Conservation (phyloP, 768 basidiomycete species). For the Boletales sp. region DNA sequence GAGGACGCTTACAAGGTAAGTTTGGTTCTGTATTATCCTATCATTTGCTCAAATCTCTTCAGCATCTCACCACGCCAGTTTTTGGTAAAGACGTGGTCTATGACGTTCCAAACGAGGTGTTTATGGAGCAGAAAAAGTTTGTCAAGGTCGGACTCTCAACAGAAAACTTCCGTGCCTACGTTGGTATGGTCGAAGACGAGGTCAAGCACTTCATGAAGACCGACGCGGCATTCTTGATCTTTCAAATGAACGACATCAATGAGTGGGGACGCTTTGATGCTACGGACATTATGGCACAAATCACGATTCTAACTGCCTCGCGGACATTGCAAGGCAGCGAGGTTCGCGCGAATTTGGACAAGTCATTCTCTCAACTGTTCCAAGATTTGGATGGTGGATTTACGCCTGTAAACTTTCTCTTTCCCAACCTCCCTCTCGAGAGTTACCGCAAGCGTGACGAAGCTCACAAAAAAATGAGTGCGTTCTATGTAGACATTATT, state of each 20-base stretch:
- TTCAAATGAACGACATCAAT: slow-evolving; percentile 61
- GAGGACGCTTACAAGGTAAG: slow-evolving; percentile 94
- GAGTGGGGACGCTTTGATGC: slow-evolving; percentile 80
- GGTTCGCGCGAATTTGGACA: slow-evolving; percentile 75
- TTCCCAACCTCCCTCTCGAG: slow-evolving; percentile 88
- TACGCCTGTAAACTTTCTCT: slow-evolving; percentile 92
- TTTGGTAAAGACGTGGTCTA: slow-evolving; percentile 99
- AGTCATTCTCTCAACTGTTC: slow-evolving; percentile 80
- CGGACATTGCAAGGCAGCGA: slow-evolving; percentile 92
- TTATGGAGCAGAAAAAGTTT: slow-evolving; percentile 99
- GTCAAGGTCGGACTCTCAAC: slow-evolving; percentile 93
- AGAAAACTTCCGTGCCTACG: slow-evolving; percentile 86
- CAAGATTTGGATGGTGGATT: slow-evolving; percentile 93
- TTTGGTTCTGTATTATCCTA: not conserved
- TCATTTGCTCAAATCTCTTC: slow-evolving; percentile 1
- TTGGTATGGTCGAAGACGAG: slow-evolving; percentile 75
- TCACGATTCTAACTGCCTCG: slow-evolving; percentile 93
- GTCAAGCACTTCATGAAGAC: slow-evolving; percentile 65
- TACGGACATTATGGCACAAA: slow-evolving; percentile 71
- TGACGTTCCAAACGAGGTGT: slow-evolving; percentile 90
- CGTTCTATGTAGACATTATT: slow-evolving; percentile 89
- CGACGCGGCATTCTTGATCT: slow-evolving; percentile 60
- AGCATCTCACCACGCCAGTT: slow-evolving; percentile 92
- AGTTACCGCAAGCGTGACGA: slow-evolving; percentile 86
- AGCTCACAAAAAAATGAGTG: slow-evolving; percentile 90